Conservation (phyloP, 768 basidiomycete genomes). For the Pholiota molesta region DNA sequence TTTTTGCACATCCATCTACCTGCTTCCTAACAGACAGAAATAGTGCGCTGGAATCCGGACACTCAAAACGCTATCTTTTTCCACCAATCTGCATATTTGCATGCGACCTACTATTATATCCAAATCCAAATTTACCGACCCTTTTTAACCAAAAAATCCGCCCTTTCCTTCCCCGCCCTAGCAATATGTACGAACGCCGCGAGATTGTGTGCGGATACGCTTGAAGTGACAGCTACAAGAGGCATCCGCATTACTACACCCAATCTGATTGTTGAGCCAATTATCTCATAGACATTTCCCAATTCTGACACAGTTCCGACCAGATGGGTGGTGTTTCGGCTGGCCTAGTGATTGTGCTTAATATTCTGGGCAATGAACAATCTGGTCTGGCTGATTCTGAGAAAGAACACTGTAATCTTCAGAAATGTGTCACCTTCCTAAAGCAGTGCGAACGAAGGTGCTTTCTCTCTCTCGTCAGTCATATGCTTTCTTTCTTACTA, state of each 20-base stretch:
- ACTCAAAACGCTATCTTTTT: conserved; percentile 37
- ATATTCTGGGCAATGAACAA: conserved; percentile 53
- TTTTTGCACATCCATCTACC: too few species aligned
- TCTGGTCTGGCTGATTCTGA: conserved; percentile 38
- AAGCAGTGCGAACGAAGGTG: conserved; percentile 14
- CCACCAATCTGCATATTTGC: conserved; percentile 55
- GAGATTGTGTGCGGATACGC: conserved; percentile 67
- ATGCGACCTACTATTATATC: conserved; percentile 46
- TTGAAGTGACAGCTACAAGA: conserved; percentile 55
- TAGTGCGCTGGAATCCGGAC: conserved; percentile 43
- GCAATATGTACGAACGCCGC: conserved; percentile 77
- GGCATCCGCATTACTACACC: conserved; percentile 28
- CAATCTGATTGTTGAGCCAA: conserved; percentile 31
- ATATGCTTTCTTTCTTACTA: background rate
- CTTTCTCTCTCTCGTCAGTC: background rate
- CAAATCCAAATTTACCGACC: conserved; percentile 74
- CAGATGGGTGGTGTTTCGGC: conserved; percentile 2
- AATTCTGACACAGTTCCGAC: background rate
- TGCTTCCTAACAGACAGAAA: background rate
- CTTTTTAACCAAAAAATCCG: conserved; percentile 53
- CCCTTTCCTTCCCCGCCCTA: conserved; percentile 54
- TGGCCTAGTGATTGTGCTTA: conserved; percentile 37
- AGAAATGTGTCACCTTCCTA: conserved; percentile 37
- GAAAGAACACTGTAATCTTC: conserved; percentile 49
- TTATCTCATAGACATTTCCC: background rate